phyloP scores from a whole-genome alignment of 2,329 filamentous ascomycete genomes.

The Onygena corvina region DNA sequence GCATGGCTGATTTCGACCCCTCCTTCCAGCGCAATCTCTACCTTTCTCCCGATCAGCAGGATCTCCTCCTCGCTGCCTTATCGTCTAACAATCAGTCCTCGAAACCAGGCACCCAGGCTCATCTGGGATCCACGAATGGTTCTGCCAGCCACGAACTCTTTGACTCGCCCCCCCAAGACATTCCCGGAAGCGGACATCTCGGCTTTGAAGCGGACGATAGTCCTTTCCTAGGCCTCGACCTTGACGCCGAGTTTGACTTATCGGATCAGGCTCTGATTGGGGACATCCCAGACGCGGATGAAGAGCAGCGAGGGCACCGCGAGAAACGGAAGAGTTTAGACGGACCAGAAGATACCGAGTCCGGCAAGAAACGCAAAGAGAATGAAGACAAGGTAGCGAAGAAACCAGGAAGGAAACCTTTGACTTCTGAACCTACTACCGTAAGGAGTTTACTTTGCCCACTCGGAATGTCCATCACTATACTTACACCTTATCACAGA shows the following conservation, averaged over 20 bases:
- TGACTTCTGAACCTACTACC: constrained; percentile 89
- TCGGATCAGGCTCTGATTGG: constrained; percentile 60
- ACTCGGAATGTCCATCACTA: constrained; percentile 16
- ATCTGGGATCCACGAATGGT: constrained; percentile 15
- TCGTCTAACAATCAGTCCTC: constrained; percentile 51
- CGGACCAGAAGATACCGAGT: constrained; percentile 51
- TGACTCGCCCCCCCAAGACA: constrained; percentile 24
- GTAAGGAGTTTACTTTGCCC: constrained; percentile 47
- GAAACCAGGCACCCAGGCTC: constrained; percentile 19
- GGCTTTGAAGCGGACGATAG: constrained; percentile 54
- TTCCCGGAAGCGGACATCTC: constrained; percentile 37
- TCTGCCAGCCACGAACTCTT: constrained; percentile 19
- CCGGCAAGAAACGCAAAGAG: constrained; percentile 60
- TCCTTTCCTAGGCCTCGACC: constrained; percentile 72
- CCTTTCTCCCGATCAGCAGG: constrained; percentile 65
- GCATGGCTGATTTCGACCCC: constrained; percentile 30
- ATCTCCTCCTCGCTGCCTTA: constrained; percentile 61
- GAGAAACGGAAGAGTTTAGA: constrained; percentile 48
- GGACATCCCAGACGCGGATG: constrained; percentile 46
- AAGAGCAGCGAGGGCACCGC: constrained; percentile 39
- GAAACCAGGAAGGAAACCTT: constrained; percentile 90
- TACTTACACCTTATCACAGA: constrained; percentile 23
- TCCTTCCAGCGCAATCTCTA: constrained; percentile 47
- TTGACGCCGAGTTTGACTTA: constrained; percentile 64
- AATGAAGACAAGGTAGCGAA: constrained; percentile 76